A percentile compares a stretch with the other conserved stretches of the same genome.
Conservation (phyloP, 805 yeast species). For the Zygosaccharomyces gambellarensis region DNA sequence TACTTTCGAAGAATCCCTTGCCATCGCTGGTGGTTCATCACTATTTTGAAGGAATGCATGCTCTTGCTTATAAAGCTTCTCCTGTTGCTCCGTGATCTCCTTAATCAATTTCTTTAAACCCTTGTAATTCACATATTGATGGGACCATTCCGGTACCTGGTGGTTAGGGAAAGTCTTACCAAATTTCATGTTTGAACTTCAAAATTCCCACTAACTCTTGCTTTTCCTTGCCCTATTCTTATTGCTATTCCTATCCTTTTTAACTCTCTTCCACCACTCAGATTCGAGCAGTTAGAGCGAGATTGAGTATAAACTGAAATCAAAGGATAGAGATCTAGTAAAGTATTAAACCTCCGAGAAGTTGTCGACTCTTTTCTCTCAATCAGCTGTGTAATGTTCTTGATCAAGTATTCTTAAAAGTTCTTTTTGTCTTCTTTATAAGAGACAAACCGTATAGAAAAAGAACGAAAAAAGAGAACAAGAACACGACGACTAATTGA, state of each 20-base stretch:
- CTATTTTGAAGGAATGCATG: conserved; percentile 6
- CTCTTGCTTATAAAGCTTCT: conserved; percentile 26
- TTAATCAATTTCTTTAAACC: conserved; percentile 76
- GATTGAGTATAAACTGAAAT: neutral
- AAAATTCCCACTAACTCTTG: neutral
- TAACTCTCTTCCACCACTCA: neutral
- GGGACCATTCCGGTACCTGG: conserved; percentile 91
- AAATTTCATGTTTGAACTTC: conserved; percentile 54
- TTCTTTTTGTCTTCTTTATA: neutral
- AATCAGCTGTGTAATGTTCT: neutral
- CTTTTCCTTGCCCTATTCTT: neutral
- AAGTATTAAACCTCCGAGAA: neutral
- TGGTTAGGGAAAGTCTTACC: conserved; percentile 76
- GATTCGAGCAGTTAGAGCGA: neutral
- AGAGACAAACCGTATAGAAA: neutral
- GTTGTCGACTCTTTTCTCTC: neutral
- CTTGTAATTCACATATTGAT: conserved; percentile 80
- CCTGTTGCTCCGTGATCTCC: conserved; percentile 46
- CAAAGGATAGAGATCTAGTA: neutral
- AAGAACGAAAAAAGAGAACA: neutral
- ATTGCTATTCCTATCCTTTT: neutral
- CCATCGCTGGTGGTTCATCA: conserved; percentile 12
- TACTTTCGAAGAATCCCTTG: conserved; percentile 12
- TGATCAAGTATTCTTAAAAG: neutral
- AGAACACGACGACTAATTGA: neutral